phyloP scores from a whole-genome alignment of 768 basidiomycete genomes.

The Mycena floridula region DNA sequence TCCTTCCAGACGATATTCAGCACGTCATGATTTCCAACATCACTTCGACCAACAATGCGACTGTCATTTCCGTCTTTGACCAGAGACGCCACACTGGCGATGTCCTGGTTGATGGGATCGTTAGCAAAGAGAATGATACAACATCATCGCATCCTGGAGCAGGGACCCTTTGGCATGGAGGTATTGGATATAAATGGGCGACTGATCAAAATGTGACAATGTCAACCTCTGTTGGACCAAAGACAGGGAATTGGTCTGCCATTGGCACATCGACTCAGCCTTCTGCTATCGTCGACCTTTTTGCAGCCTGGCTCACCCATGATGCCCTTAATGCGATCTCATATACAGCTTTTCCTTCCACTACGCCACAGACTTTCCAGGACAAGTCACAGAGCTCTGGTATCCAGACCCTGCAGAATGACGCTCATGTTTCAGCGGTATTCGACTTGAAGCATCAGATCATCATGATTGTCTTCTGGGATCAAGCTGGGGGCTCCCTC shows the following conservation, averaged over 20 bases:
- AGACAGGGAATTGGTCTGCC: slow-evolving; percentile 53
- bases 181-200: slow-evolving; percentile 46
- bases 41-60: slow-evolving; percentile 34
- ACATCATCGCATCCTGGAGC: neutral
- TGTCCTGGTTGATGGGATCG: slow-evolving; percentile 42
- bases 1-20: slow-evolving; percentile 57
- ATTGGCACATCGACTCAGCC: slow-evolving; percentile 62
- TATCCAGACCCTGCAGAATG: slow-evolving; percentile 39
- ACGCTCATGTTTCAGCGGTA: slow-evolving; percentile 43
- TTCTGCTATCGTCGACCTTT: slow-evolving; percentile 53
- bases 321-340: slow-evolving; percentile 27
- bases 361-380: slow-evolving; percentile 29
- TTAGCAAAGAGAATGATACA: too few relatives aligned
- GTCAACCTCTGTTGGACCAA: slow-evolving; percentile 35
- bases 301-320: slow-evolving; percentile 56
- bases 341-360: slow-evolving; percentile 55
- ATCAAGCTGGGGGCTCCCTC: slow-evolving; percentile 33
- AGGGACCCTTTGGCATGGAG: slow-evolving; percentile 50
- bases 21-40: slow-evolving; percentile 53
- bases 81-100: slow-evolving; percentile 44
- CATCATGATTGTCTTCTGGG: slow-evolving; percentile 55
- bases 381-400: slow-evolving; percentile 24
- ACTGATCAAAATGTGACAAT: slow-evolving; percentile 24
- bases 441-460: slow-evolving; percentile 35
- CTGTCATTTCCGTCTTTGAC: slow-evolving; percentile 63